A percentile compares a stretch with the other conserved stretches of the same genome.
Conservation (phyloP, 2,329 filamentous ascomycete species). For the Pseudonectria buxi region DNA sequence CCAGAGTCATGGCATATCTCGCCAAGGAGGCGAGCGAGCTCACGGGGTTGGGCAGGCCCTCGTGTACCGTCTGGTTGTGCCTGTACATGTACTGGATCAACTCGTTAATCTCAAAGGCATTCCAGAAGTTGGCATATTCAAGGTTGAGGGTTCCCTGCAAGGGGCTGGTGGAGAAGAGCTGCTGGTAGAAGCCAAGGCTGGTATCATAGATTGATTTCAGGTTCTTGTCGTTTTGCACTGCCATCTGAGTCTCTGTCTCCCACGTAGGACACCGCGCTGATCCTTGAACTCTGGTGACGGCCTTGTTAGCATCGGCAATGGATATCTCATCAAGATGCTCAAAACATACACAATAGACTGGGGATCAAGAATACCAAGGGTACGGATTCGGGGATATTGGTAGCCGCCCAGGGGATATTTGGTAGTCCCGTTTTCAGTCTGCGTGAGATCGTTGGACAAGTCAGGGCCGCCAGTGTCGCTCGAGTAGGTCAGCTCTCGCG, state of each 20-base stretch:
- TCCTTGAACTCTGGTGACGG: constrained; percentile 30
- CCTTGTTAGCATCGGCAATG: constrained; percentile 6
- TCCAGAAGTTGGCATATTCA: constrained; percentile 34
- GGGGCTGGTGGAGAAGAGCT: constrained; percentile 31
- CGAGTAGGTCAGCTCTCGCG: constrained; percentile 38
- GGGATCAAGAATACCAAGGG: constrained; percentile 39
- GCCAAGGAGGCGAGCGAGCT: constrained; percentile 40
- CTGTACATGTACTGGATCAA: constrained; percentile 47
- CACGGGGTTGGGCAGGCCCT: constrained; percentile 29
- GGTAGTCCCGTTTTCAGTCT: constrained; percentile 38
- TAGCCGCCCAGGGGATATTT: constrained; percentile 68
- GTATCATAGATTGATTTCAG: constrained; percentile 20
- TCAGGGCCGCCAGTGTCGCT: constrained; percentile 22
- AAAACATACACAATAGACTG: constrained; percentile 38
- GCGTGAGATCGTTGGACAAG: constrained; percentile 35
- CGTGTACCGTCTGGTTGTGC: constrained; percentile 41
- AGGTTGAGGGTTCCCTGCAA: constrained; percentile 32
- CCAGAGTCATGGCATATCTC: constrained; percentile 59
- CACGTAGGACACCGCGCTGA: constrained; percentile 33
- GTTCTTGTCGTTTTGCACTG: constrained; percentile 17
- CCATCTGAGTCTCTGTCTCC: constrained; percentile 22
- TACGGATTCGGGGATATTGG: constrained; percentile 66
- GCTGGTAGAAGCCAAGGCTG: constrained; percentile 36
- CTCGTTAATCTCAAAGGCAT: constrained; percentile 49
- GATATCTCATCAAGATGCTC: background rate